Evolutionary conservation across 2,329 filamentous ascomycete genomes (phyloP).

Genomic region (Sclerotinia spermophila): DNA sequence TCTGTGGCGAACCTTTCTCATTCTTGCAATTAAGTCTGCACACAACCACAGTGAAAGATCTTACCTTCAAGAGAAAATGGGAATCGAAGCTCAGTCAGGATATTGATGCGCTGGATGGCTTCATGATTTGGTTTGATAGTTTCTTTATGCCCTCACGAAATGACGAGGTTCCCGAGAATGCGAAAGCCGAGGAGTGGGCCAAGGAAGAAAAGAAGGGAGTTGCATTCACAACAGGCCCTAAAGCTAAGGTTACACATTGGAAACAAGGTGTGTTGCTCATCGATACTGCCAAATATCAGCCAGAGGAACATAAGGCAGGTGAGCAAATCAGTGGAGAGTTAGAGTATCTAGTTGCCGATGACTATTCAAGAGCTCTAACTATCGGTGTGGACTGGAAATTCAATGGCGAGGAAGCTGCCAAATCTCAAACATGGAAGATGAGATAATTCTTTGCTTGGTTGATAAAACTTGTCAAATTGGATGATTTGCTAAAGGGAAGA

Average conservation of each 20-base stretch:
- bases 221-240: slow-evolving; percentile 86
- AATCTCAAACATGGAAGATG: slow-evolving; percentile 37
- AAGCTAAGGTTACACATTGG: slow-evolving; percentile 80
- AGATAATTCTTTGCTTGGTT: slow-evolving; percentile 22
- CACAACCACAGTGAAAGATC: slow-evolving; percentile 64
- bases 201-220: slow-evolving; percentile 56
- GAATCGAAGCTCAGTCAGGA: slow-evolving; percentile 56
- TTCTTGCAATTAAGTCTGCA: slow-evolving; percentile 78
- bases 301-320: slow-evolving; percentile 48
- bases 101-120: slow-evolving; percentile 74
- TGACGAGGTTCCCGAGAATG: slow-evolving; percentile 45
- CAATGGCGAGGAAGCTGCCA: slow-evolving; percentile 27
- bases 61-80: slow-evolving; percentile 72
- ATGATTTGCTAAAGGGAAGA: not conserved
- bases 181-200: slow-evolving; percentile 60
- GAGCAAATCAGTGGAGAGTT: slow-evolving; percentile 63
- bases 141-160: slow-evolving; percentile 71
- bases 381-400: slow-evolving; percentile 60
- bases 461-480: not conserved
- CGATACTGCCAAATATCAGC: slow-evolving; percentile 48
- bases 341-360: slow-evolving; percentile 64
- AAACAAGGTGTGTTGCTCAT: slow-evolving; percentile 75
- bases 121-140: slow-evolving; percentile 89
- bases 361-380: slow-evolving; percentile 65
- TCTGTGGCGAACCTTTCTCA: slow-evolving; percentile 58